Evolutionary conservation across 1,284 basidiomycete species (phyloP), one percentile per base, ranked within the genome.

Genomic region (Melampsora abietis-canadensis): DNA sequence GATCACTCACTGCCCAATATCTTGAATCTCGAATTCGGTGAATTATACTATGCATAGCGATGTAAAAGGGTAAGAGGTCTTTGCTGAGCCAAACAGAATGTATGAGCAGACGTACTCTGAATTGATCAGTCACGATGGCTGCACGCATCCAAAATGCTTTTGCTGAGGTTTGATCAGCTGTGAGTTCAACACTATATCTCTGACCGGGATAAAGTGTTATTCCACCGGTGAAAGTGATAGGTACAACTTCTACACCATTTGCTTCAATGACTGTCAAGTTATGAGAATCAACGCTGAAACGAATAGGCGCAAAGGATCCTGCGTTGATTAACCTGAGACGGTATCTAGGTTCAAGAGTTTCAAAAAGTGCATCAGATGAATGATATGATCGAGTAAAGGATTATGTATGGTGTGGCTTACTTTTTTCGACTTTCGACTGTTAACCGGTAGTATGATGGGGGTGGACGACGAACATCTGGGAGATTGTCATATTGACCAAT

Each of bases 211-310:
- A 78, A 12, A 81, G 57, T 34, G 76, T 68, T n/a, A 81, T 60
- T 17, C 72, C 62, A 30, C 76, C 73, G 0, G 40, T 51, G 3
- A 79, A 77, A 21, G 40, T 47, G 27, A 76, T 46, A 0, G 80
- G 79, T 63, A 77, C 77, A 31, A 81, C 77, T 30, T 76, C 70
- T 6, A 76, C 68, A 10, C 79, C 80, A 66, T 81, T 80, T 3
- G 76, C 78, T 68, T 80, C 80, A 61, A 81, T 68, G 47, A 81
- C 78, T 1, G 78, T 79, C 17, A 81, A 66, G 15, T 74, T 76
- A 76, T 81, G 80, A n/a, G 69, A 70, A 68, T 81, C 80, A 70
- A 81, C 77, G 31, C 72, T 76, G 76, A 80, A 80, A 51, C 68
- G 63, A 31, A 76, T 75, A 47, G 77, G 74, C 64, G 77, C 66